Percentiles rank a stretch among this genome's conserved stretches.
These are phyloP conservation scores for Globisporangium okanoganense DNA, from an alignment of 352 stramenopile genomes.

Conservation along the genomic window DNA sequence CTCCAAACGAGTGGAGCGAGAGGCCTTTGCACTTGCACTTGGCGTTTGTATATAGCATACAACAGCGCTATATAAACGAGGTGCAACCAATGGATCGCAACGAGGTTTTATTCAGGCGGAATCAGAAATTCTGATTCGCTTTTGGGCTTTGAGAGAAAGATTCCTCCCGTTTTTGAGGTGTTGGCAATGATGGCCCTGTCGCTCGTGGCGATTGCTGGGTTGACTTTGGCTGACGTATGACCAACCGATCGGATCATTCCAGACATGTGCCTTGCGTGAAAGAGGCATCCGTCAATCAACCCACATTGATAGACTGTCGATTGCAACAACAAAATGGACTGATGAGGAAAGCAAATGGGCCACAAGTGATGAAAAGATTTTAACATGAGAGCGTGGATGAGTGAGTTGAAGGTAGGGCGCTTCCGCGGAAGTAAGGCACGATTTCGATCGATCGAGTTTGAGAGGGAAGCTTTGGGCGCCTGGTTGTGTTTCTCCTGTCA, in stretches of 20 bases:
- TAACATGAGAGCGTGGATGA: too few relatives aligned
- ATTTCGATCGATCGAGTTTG: too few relatives aligned
- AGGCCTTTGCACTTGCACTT: conserved; percentile 4
- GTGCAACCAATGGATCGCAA: conserved; percentile 15
- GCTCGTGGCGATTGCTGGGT: not conserved
- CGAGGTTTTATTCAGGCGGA: conserved; percentile 28
- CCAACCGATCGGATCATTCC: conserved; percentile 4
- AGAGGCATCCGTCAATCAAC: not conserved
- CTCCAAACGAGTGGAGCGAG: conserved; percentile 53
- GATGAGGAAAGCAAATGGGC: too few relatives aligned
- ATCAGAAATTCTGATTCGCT: not conserved
- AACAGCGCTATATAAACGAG: conserved; percentile 30
- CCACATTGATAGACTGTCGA: not conserved
- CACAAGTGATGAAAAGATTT: too few relatives aligned
- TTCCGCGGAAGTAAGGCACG: too few relatives aligned
- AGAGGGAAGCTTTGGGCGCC: too few relatives aligned
- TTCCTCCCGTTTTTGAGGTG: not conserved
- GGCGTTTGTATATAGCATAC: conserved; percentile 30
- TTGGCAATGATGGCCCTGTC: not conserved
- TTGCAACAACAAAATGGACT: not conserved
- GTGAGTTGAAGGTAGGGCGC: too few relatives aligned
- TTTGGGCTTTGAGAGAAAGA: not conserved
- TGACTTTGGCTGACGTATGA: not conserved
- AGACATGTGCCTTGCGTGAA: not conserved
- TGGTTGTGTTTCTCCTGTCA: too few relatives aligned